These are phyloP conservation scores for Nakazawaea wyomingensis DNA, from an alignment of 805 yeast genomes.

Conservation along the genomic window DNA sequence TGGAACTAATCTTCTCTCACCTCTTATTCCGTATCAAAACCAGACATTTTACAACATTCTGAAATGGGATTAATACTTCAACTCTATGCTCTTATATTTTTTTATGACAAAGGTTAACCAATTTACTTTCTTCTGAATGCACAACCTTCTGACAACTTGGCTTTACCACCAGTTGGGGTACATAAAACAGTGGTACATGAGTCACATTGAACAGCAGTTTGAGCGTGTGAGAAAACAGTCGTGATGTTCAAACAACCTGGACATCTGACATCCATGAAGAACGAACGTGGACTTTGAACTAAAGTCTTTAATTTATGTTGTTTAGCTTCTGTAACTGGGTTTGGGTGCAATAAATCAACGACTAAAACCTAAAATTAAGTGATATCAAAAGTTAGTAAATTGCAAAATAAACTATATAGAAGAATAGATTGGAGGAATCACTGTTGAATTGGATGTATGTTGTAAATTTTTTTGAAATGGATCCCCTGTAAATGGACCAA, in stretches of 20 bases:
- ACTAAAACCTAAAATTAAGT: conserved; percentile 90
- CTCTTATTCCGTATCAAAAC: too few relatives aligned
- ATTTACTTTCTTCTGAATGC: conserved; percentile 98
- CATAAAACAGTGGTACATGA: conserved; percentile 97
- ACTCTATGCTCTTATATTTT: too few relatives aligned
- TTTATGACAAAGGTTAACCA: conserved; percentile 6
- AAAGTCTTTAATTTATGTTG: conserved; percentile 96
- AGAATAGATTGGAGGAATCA: not conserved
- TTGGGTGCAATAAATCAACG: conserved; percentile 98
- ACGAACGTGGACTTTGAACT: conserved; percentile 97
- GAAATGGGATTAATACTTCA: too few relatives aligned
- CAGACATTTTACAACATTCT: too few relatives aligned
- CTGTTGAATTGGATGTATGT: too few relatives aligned
- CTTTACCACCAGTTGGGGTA: conserved; percentile 99
- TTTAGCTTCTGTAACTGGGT: conserved; percentile 93
- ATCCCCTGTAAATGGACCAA: conserved; percentile 1
- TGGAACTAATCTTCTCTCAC: too few relatives aligned
- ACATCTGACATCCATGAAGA: conserved; percentile 99
- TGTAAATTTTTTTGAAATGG: conserved; percentile 2
- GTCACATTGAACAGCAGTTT: conserved; percentile 99
- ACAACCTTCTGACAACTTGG: conserved; percentile 98
- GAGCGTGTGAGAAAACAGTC: conserved; percentile 99
- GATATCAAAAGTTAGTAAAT: conserved; percentile 2
- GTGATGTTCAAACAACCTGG: conserved; percentile 99
- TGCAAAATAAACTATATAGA: too few relatives aligned